Base-by-base conservation (phyloP, 345 rosid species). In the Rhizophora mangle region DNA sequence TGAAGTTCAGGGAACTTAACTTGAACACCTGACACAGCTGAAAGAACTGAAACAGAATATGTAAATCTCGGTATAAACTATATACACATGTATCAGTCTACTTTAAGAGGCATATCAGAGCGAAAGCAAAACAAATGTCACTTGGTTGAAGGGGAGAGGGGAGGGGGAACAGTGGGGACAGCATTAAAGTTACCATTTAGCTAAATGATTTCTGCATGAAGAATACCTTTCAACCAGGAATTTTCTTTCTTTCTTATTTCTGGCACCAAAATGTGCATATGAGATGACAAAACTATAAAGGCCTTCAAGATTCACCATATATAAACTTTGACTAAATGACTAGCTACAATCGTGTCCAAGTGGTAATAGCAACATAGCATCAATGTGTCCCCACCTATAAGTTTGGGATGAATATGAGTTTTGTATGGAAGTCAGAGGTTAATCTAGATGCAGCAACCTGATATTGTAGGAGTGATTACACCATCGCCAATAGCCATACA, bases 21-120 rank as follows among this genome's bases (percentile, higher is more conserved):
- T 72, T 82, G 74, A 56, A 86, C 84, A 11, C 93, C 96, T 24
- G 90, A 86, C 74, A 90, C 96, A 58, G 96, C 96, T 68, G 93
- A 86, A 69, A 85, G 90, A 76, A 90, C 96, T 90, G 85, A 75
- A 76, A 83, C 57, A 49, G 60, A 47, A 69, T 72, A 72, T 62
- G 26, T 29, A 37, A 49, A 15, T 72, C 31, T 27, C 3, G 9
- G 7, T 20, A 27, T 49, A 16, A 66, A 67, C 64, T 59, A 34
- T 22, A 22, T n/a, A 46, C 19, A 60, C 20, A 60, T 10, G 30
- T 37, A 57, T 43, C 49, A 13, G 19, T 43, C 49, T 13, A 43
- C 16, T 43, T 43, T 13, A 13, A 13, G 49, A 43, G 49, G 19
- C 49, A 43, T 11, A 43, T 43, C 49, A 43, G 49, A 43, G 18